Evolutionary conservation across 2,329 filamentous ascomycete genomes (phyloP).

Genomic region (Trichoderma pleuroti): DNA sequence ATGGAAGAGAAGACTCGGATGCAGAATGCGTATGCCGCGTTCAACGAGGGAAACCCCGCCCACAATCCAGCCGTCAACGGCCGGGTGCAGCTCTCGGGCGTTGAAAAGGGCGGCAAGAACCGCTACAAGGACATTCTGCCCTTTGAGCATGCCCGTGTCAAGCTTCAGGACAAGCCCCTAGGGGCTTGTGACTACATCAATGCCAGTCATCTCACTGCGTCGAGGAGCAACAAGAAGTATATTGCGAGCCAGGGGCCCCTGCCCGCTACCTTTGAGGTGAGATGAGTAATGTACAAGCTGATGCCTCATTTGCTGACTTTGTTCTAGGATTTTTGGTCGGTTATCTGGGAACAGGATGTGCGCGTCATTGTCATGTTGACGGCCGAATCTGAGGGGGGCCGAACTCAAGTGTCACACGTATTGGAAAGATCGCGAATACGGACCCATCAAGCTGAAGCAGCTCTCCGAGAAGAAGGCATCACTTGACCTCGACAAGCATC

Average conservation of each 20-base stretch:
- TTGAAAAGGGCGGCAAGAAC: slow-evolving; percentile 94
- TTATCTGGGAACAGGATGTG: slow-evolving; percentile 95
- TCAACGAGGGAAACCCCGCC: slow-evolving; percentile 38
- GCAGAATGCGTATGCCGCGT: slow-evolving; percentile 66
- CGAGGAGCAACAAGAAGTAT: slow-evolving; percentile 83
- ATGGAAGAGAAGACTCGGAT: slow-evolving; percentile 86
- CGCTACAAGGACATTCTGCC: slow-evolving; percentile 97
- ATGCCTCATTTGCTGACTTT: neutral
- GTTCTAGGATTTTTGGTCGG: slow-evolving; percentile 88
- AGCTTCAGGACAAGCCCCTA: slow-evolving; percentile 62
- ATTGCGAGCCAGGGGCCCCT: slow-evolving; percentile 94
- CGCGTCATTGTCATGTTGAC: slow-evolving; percentile 96
- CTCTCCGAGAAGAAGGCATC: slow-evolving; percentile 81
- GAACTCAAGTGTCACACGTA: slow-evolving; percentile 94
- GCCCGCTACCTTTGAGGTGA: slow-evolving; percentile 84
- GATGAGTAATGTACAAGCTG: slow-evolving; percentile 26
- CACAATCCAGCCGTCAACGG: slow-evolving; percentile 26
- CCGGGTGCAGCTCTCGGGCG: slow-evolving; percentile 74
- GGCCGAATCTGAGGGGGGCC: slow-evolving; percentile 87
- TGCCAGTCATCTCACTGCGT: slow-evolving; percentile 78
- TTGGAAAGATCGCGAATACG: slow-evolving; percentile 79
- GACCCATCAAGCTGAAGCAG: slow-evolving; percentile 67
- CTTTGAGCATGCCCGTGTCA: slow-evolving; percentile 89
- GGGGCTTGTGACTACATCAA: slow-evolving; percentile 92
- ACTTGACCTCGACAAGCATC: slow-evolving; percentile 62